phyloP scores from a whole-genome alignment of 176 grass and related monocot species.

The Paspalum vaginatum region DNA sequence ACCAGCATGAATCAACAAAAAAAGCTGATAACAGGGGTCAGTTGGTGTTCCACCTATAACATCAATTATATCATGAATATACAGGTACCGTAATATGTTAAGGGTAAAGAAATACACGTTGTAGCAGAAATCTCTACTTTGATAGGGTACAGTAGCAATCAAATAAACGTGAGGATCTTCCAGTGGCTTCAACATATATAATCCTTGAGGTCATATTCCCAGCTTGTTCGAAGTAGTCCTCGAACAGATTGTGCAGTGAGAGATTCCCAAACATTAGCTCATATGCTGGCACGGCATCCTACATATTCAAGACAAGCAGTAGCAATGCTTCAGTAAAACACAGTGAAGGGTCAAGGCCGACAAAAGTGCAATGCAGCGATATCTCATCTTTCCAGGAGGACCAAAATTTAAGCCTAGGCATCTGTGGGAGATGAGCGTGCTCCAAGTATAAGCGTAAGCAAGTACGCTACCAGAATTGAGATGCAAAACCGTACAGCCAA shows the following conservation, averaged over 20 bases:
- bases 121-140: not conserved
- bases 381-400: not conserved
- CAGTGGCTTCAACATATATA: conserved; percentile 71
- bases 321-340: not conserved
- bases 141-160: conserved; percentile 75
- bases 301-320: not conserved
- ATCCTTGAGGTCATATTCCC: conserved; percentile 58
- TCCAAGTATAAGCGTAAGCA: not conserved
- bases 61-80: not conserved
- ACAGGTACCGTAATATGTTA: conserved; percentile 5
- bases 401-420: not conserved
- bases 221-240: conserved; percentile 86
- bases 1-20: not conserved
- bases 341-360: not conserved
- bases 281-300: conserved; percentile 87
- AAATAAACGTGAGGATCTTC: conserved; percentile 89
- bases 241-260: conserved; percentile 58
- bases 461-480: not conserved
- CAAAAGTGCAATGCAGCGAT: not conserved
- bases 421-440: not conserved
- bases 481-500: not conserved
- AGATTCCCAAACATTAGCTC: conserved; percentile 93
- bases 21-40: not conserved
- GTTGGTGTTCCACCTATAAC: not conserved
- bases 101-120: conserved; percentile 5